Evolutionary conservation across 73 alveolate species (phyloP).

Genomic region (Tetrahymena malaccensis): DNA sequence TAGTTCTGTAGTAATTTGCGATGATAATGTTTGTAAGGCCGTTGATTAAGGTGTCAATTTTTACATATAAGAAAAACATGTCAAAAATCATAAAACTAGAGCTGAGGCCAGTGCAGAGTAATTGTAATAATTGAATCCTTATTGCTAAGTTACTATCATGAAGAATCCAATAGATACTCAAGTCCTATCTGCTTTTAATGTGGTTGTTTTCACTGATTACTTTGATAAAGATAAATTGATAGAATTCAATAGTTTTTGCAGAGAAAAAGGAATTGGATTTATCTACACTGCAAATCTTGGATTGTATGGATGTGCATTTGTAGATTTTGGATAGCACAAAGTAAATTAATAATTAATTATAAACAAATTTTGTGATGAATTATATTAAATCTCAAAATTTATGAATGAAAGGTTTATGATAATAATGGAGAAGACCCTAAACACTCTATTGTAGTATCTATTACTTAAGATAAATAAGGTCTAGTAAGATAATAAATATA

Average conservation of each 20-base stretch:
- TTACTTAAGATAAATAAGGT: conserved; percentile 65
- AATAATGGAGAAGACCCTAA: conserved; percentile 95
- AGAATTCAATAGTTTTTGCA: conserved; percentile 64
- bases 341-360: not conserved
- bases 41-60: conserved; percentile 93
- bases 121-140: conserved; percentile 91
- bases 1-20: conserved; percentile 78
- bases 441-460: conserved; percentile 74
- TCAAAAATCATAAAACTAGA: conserved; percentile 62
- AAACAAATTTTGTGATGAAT: not conserved
- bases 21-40: conserved; percentile 46
- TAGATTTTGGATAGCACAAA: conserved; percentile 81
- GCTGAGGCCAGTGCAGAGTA: conserved; percentile 83
- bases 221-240: conserved; percentile 57
- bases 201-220: conserved; percentile 79
- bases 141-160: conserved; percentile 71
- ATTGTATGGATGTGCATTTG: conserved; percentile 86
- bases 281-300: conserved; percentile 71
- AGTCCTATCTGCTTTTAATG: conserved; percentile 41
- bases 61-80: conserved; percentile 81
- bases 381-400: no score
- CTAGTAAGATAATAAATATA: conserved; percentile 1
- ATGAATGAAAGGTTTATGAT: conserved; percentile 47
- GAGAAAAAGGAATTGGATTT: conserved; percentile 77
- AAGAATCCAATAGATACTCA: conserved; percentile 36